A percentile compares a stretch with the other conserved stretches of the same genome.
phyloP scores from a whole-genome alignment of 345 rosid species.

The Nasturtium officinale region DNA sequence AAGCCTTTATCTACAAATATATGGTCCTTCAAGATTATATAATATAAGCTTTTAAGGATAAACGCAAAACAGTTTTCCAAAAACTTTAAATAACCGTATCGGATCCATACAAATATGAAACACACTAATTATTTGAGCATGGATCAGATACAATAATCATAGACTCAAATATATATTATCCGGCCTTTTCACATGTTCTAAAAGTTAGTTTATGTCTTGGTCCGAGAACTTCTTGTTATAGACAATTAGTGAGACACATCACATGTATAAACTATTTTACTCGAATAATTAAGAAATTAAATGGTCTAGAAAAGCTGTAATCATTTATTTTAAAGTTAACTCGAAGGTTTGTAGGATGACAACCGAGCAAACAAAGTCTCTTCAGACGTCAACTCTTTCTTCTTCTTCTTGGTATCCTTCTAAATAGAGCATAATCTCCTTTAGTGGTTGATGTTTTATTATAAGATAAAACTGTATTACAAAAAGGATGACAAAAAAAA shows the following conservation, averaged over 20 bases:
- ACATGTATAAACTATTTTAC: constrained; percentile 22
- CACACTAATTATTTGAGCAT: not conserved
- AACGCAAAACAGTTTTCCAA: not conserved
- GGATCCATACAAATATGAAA: not conserved
- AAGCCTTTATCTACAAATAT: constrained; percentile 32
- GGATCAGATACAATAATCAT: not conserved
- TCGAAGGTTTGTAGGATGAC: constrained; percentile 28
- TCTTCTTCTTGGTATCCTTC: constrained; percentile 1
- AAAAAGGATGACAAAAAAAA: constrained; percentile 20
- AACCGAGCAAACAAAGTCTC: constrained; percentile 41
- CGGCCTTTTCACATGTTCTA: not conserved
- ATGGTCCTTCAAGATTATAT: constrained; percentile 36
- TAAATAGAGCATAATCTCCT: constrained; percentile 6
- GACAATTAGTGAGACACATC: constrained; percentile 32
- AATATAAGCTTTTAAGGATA: constrained; percentile 19
- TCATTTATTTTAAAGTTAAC: constrained; percentile 10
- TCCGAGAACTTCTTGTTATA: not conserved
- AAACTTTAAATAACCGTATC: not conserved
- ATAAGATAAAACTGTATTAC: constrained; percentile 22
- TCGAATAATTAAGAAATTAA: constrained; percentile 9
- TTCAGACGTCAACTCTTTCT: constrained; percentile 35
- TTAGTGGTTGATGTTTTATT: not conserved
- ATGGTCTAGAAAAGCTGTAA: constrained; percentile 9
- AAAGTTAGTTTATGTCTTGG: not conserved
- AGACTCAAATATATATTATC: not conserved